Conservation (phyloP, 768 basidiomycete species). For the Boletus sp. region DNA sequence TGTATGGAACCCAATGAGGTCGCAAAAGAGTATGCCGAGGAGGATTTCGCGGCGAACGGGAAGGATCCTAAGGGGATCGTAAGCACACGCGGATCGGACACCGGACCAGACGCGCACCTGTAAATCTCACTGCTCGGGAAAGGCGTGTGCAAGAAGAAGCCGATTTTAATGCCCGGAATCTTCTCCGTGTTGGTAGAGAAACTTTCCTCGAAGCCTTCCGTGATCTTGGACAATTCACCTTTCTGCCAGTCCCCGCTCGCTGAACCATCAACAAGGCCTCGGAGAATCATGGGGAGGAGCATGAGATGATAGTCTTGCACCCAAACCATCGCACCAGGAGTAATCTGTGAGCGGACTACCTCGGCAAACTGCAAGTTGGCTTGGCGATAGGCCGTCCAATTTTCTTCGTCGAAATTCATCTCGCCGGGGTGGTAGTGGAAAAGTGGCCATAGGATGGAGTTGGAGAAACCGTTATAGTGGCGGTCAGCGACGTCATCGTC, state of each 20-base stretch:
- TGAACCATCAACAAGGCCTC: constrained; percentile 79
- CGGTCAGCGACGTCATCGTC: constrained; percentile 98
- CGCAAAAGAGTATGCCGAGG: constrained; percentile 93
- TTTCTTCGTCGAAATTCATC: constrained; percentile 99
- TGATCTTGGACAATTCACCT: constrained; percentile 65
- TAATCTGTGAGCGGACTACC: constrained; percentile 74
- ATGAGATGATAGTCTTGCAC: constrained; percentile 98
- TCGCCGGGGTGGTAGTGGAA: constrained; percentile 99
- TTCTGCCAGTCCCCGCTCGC: constrained; percentile 54
- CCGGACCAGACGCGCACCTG: constrained; percentile 53
- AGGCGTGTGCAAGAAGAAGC: constrained; percentile 97
- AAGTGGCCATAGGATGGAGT: constrained; percentile 98
- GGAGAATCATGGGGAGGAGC: constrained; percentile 95
- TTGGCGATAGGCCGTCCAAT: constrained; percentile 97
- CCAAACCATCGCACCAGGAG: constrained; percentile 94
- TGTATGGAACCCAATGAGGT: constrained; percentile 98
- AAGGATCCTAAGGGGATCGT: constrained; percentile 62
- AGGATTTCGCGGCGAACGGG: constrained; percentile 97
- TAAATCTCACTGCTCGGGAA: constrained; percentile 99
- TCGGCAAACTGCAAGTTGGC: constrained; percentile 96
- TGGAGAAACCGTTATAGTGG: constrained; percentile 98
- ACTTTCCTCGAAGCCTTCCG: constrained; percentile 63
- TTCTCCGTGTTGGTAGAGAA: constrained; percentile 36
- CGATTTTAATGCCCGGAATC: constrained; percentile 82
- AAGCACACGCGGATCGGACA: constrained; percentile 9